phyloP scores from a whole-genome alignment of 176 grass and related monocot genomes.

The Oryza glumipatula region DNA sequence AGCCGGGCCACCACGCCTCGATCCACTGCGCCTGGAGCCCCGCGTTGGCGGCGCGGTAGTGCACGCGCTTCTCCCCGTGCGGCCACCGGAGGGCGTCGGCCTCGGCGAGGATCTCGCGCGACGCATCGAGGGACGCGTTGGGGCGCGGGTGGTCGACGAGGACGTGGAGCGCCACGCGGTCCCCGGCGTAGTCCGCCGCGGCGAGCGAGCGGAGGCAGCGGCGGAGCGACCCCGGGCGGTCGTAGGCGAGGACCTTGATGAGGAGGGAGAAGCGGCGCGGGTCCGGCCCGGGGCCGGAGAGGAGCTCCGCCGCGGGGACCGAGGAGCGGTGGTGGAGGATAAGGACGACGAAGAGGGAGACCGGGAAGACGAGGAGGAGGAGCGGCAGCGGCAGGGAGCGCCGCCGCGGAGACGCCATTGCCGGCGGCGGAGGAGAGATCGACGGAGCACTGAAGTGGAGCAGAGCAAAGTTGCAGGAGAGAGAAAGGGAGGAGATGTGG shows the following conservation, averaged over 20 bases:
- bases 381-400: constrained; percentile 53
- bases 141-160: constrained; percentile 68
- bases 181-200: constrained; percentile 71
- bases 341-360: constrained; percentile 43
- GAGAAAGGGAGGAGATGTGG: not conserved
- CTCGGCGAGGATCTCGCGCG: constrained; percentile 65
- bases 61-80: constrained; percentile 73
- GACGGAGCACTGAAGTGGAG: not conserved
- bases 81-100: constrained; percentile 65
- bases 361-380: constrained; percentile 44
- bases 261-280: constrained; percentile 65
- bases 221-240: constrained; percentile 65
- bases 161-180: constrained; percentile 81
- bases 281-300: constrained; percentile 18
- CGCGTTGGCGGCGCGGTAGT: constrained; percentile 69
- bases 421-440: not conserved
- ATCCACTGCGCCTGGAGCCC: constrained; percentile 97
- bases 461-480: not conserved
- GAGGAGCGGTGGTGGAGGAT: constrained; percentile 46
- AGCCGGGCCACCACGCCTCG: constrained; percentile 94
- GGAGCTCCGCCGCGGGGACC: constrained; percentile 14
- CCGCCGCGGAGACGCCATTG: constrained; percentile 65
- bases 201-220: constrained; percentile 87
- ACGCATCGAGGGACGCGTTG: constrained; percentile 52
- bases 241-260: constrained; percentile 83